Conservation (phyloP, 176 grass and related monocot genomes). For the Oryza punctata region DNA sequence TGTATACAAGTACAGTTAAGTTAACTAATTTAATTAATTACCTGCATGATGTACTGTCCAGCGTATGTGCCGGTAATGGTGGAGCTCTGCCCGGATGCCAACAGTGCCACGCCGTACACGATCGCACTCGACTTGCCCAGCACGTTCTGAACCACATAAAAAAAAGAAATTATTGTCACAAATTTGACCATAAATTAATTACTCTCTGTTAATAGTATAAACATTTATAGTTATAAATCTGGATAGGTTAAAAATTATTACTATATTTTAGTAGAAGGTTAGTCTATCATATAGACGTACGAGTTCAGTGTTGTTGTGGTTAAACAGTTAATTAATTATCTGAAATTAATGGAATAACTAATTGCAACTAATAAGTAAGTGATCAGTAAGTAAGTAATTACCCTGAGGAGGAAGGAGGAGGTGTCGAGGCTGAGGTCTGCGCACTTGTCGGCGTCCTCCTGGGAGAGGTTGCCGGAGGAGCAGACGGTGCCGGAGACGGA, state of each 20-base stretch:
- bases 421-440: slow-evolving; percentile 55
- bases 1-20: not conserved
- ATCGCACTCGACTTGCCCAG: slow-evolving; percentile 79
- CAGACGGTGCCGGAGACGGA: slow-evolving; percentile 60
- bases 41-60: slow-evolving; percentile 97
- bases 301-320: too few relatives aligned
- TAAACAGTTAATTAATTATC: too few relatives aligned
- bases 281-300: too few relatives aligned
- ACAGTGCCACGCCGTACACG: slow-evolving; percentile 74
- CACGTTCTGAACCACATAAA: slow-evolving; percentile 62
- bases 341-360: too few relatives aligned
- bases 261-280: too few relatives aligned
- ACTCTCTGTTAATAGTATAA: too few relatives aligned
- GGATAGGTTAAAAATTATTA: too few relatives aligned
- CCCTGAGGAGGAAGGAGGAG: slow-evolving; percentile 74
- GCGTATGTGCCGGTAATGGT: slow-evolving; percentile 93
- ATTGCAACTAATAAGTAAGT: not conserved
- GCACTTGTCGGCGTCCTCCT: slow-evolving; percentile 43
- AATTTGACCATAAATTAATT: not conserved
- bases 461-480: slow-evolving; percentile 40
- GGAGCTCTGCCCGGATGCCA: slow-evolving; percentile 96
- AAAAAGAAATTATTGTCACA: not conserved
- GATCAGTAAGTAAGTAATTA: not conserved
- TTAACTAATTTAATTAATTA: slow-evolving; percentile 6
- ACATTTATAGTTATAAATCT: too few relatives aligned